phyloP scores from a whole-genome alignment of 75 land plant genomes.

The Gnetum montanum region DNA sequence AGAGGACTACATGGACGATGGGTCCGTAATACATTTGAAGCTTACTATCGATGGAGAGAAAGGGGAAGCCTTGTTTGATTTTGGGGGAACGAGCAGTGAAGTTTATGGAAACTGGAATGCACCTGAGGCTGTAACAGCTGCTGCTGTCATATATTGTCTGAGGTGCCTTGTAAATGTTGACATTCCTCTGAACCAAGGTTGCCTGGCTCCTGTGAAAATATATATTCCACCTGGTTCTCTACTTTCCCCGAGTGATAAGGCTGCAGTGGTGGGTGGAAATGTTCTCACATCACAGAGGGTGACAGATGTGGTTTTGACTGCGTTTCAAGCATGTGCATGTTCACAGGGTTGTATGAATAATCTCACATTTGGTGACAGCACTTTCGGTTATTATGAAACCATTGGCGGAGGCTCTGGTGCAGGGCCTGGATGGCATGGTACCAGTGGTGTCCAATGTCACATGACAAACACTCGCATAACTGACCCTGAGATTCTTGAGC shows the following conservation, averaged over 20 bases:
- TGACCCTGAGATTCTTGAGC: constrained; percentile 97
- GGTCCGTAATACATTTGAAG: constrained; percentile 79
- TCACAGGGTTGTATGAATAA: constrained; percentile 99
- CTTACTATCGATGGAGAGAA: constrained; percentile 67
- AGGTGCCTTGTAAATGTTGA: constrained; percentile 94
- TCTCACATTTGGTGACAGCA: constrained; percentile 87
- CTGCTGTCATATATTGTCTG: constrained; percentile 93
- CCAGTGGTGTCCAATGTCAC: constrained; percentile 97
- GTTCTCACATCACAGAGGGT: constrained; percentile 96
- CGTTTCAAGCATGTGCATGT: constrained; percentile 97
- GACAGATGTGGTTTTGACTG: constrained; percentile 88
- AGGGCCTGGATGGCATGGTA: constrained; percentile 88
- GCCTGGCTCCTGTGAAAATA: constrained; percentile 89
- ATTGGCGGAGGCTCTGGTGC: constrained; percentile 98
- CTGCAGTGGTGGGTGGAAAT: constrained; percentile 98
- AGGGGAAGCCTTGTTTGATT: constrained; percentile 85
- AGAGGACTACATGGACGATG: constrained; percentile 99
- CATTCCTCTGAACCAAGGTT: constrained; percentile 96
- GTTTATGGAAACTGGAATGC: constrained; percentile 99
- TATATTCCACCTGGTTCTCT: constrained; percentile 73
- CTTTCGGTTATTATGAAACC: constrained; percentile 96
- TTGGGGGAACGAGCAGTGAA: constrained; percentile 81
- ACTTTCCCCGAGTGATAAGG: constrained; percentile 95
- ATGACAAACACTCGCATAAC: constrained; percentile 99
- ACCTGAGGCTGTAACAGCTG: constrained; percentile 94